Evolutionary conservation across 1,139 yeast genomes (phyloP).

Genomic region (Hemisphaericaspora lyxosophila): DNA sequence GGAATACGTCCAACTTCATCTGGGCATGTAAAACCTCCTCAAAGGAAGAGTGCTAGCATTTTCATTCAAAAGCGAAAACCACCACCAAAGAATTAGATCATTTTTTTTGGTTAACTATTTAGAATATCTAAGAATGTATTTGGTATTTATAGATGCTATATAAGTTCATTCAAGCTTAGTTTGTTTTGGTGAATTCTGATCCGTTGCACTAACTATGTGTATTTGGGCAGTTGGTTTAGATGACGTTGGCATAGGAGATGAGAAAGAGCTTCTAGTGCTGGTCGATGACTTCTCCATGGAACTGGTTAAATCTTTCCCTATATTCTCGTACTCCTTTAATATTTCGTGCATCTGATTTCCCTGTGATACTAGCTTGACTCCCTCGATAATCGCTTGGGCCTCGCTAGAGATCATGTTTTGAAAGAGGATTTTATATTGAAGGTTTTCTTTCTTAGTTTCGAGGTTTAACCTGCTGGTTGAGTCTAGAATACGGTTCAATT

Average conservation of each 20-base stretch:
- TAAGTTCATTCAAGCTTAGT: not conserved
- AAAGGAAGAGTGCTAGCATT: slow-evolving; percentile 14
- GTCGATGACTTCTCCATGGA: not conserved
- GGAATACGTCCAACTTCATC: slow-evolving; percentile 16
- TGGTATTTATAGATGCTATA: slow-evolving; percentile 2
- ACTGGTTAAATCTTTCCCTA: not conserved
- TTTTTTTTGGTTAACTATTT: no score
- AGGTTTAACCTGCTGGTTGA: not conserved
- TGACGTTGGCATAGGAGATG: slow-evolving; percentile 8
- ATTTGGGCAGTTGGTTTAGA: slow-evolving; percentile 10
- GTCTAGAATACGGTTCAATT: slow-evolving; percentile 3
- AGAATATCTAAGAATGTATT: not conserved
- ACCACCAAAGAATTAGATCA: slow-evolving; percentile 1
- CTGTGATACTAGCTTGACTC: slow-evolving; percentile 7
- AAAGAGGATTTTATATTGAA: not conserved
- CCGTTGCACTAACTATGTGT: slow-evolving; percentile 4
- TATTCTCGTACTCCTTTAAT: slow-evolving; percentile 3
- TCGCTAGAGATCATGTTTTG: slow-evolving; percentile 7
- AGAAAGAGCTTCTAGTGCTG: slow-evolving; percentile 1
- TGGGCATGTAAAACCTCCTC: slow-evolving; percentile 18
- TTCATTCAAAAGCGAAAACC: slow-evolving; percentile 20
- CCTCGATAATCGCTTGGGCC: slow-evolving; percentile 10
- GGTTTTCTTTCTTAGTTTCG: not conserved
- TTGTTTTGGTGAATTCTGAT: not conserved
- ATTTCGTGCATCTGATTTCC: slow-evolving; percentile 3